phyloP scores from a whole-genome alignment of 441 rosid species.

The Manihot esculenta region DNA sequence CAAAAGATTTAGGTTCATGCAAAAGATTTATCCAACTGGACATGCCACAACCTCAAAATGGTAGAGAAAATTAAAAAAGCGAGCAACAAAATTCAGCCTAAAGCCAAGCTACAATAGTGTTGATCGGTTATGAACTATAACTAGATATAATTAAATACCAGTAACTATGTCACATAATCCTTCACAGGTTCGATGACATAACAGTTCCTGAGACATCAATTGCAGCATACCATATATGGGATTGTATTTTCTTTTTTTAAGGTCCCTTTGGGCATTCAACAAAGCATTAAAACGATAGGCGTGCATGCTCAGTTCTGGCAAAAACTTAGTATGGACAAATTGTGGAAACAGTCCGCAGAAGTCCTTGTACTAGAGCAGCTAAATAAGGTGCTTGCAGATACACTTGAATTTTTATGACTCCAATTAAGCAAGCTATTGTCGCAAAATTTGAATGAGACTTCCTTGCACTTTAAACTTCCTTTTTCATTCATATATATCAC shows the following conservation, averaged over 20 bases:
- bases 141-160: too few species aligned
- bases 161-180: too few species aligned
- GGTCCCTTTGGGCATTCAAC: background rate
- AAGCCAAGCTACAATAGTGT: too few species aligned
- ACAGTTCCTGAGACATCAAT: slow-evolving; percentile 13
- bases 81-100: too few species aligned
- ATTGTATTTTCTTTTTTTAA: too few species aligned
- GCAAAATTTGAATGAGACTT: background rate
- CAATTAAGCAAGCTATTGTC: background rate
- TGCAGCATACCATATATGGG: background rate
- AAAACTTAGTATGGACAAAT: slow-evolving; percentile 12
- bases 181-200: background rate
- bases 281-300: background rate
- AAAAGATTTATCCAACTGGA: too few species aligned
- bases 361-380: background rate
- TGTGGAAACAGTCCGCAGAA: background rate
- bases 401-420: background rate
- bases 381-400: background rate
- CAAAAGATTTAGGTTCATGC: too few species aligned
- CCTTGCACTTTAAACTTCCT: background rate
- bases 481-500: background rate
- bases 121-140: too few species aligned
- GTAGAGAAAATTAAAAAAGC: too few species aligned
- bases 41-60: too few species aligned
- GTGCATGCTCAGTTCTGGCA: slow-evolving; percentile 1